Evolutionary conservation across 306 rosid species (phyloP).

Genomic region (Vicia sativa): DNA sequence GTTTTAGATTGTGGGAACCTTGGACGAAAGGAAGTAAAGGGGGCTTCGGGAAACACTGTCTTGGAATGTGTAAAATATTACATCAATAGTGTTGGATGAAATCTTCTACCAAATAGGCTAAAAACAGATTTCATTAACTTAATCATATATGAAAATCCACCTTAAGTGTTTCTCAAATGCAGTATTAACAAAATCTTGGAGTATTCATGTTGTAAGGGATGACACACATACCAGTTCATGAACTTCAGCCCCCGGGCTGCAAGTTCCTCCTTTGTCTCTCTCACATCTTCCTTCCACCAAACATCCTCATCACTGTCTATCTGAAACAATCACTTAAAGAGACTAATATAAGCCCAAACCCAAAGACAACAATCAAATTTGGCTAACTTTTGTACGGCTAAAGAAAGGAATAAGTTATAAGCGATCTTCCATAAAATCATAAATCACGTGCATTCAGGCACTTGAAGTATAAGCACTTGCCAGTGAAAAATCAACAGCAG

Average conservation of each 20-base stretch:
- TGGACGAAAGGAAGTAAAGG: background rate
- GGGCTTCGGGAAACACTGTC: background rate
- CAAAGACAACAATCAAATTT: constrained; percentile 33
- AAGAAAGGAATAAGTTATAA: constrained; percentile 35
- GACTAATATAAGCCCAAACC: constrained; percentile 37
- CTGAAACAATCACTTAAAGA: constrained; percentile 49
- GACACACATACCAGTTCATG: constrained; percentile 67
- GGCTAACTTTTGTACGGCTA: constrained; percentile 24
- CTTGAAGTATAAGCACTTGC: constrained; percentile 51
- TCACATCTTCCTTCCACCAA: constrained; percentile 70
- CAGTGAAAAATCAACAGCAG: constrained; percentile 91
- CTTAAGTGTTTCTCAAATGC: constrained; percentile 29
- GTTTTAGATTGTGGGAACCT: background rate
- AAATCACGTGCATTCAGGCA: constrained; percentile 17
- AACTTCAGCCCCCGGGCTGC: constrained; percentile 76
- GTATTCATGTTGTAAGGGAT: constrained; percentile 22
- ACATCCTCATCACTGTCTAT: constrained; percentile 77
- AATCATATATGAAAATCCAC: constrained; percentile 5
- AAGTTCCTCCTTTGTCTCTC: constrained; percentile 88
- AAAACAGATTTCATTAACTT: constrained; percentile 14
- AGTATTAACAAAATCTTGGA: constrained; percentile 25
- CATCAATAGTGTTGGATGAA: background rate
- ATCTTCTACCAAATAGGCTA: background rate
- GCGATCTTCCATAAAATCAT: constrained; percentile 40
- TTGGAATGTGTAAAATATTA: background rate